phyloP scores from a whole-genome alignment of 2,329 filamentous ascomycete genomes.

The Claviceps fusiformis region DNA sequence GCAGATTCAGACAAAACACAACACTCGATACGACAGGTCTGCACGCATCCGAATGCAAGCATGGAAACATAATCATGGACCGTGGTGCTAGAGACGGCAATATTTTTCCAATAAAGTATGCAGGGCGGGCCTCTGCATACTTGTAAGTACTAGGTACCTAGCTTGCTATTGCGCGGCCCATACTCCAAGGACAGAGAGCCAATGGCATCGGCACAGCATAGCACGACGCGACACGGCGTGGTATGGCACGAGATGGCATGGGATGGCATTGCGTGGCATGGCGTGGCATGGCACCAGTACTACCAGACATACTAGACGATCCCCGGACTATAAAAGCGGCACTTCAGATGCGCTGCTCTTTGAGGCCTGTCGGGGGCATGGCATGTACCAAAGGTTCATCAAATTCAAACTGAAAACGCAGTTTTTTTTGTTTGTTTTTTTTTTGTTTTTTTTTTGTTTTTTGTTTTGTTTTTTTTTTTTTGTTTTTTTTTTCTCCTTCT shows the following conservation, averaged over 20 bases:
- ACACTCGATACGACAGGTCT: neutral
- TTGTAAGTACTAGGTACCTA: too few relatives aligned
- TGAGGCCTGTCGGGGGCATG: neutral
- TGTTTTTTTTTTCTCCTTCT: too few relatives aligned
- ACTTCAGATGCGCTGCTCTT: neutral
- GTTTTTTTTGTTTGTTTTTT: too few relatives aligned
- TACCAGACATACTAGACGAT: too few relatives aligned
- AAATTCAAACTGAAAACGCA: too few relatives aligned
- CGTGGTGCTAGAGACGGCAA: neutral
- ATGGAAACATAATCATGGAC: neutral
- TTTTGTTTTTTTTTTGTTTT: too few relatives aligned
- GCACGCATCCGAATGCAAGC: neutral
- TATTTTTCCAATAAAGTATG: neutral
- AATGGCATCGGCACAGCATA: neutral
- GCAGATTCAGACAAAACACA: neutral
- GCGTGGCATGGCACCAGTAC: too few relatives aligned
- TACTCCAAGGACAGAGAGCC: neutral
- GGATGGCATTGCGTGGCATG: too few relatives aligned
- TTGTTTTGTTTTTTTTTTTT: too few relatives aligned
- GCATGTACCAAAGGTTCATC: neutral
- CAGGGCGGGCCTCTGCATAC: neutral
- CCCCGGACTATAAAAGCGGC: neutral
- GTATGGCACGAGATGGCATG: too few relatives aligned
- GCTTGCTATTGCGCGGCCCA: neutral
- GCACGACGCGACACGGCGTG: conserved; percentile 5